A percentile compares a stretch with the other conserved stretches of the same genome.
phyloP scores from a whole-genome alignment of 2,329 filamentous ascomycete species.

The Arthrobotrys conoides region DNA sequence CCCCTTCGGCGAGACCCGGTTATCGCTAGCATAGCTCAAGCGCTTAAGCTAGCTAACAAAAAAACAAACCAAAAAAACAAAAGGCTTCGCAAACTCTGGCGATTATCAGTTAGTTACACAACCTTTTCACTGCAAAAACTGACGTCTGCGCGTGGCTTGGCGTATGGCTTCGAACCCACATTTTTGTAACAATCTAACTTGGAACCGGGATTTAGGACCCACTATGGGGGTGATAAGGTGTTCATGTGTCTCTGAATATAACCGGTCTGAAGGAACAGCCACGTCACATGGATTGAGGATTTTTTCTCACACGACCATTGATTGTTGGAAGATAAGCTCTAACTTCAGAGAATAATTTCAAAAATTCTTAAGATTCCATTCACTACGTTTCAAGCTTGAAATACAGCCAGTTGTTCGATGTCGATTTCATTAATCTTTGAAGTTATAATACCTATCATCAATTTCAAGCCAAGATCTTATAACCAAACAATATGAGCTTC shows the following conservation, averaged over 20 bases:
- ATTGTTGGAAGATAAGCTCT: background rate
- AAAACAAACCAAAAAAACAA: no score
- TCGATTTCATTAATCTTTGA: background rate
- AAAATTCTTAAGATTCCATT: background rate
- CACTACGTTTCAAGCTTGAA: background rate
- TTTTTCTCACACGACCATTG: background rate
- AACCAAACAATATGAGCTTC: background rate
- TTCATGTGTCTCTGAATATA: slow-evolving; percentile 10
- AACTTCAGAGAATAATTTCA: background rate
- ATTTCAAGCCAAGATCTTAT: slow-evolving; percentile 1
- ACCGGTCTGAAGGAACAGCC: slow-evolving; percentile 6
- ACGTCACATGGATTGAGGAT: slow-evolving; percentile 9
- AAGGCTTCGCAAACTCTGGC: slow-evolving; percentile 13
- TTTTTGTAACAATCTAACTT: slow-evolving; percentile 12
- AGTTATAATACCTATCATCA: background rate
- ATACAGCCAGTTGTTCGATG: background rate
- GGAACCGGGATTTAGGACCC: slow-evolving; percentile 7
- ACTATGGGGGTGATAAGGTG: slow-evolving; percentile 8
- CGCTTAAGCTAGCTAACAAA: background rate
- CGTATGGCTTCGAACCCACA: slow-evolving; percentile 1
- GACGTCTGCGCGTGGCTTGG: slow-evolving; percentile 7
- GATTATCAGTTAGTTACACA: slow-evolving; percentile 26
- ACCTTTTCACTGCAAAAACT: background rate
- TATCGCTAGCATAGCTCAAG: slow-evolving; percentile 10
- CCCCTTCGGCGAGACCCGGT: slow-evolving; percentile 15